These are phyloP conservation scores for Tolypocladium guangdongense DNA, from an alignment of 2,329 filamentous ascomycete species.

Conservation along the genomic window DNA sequence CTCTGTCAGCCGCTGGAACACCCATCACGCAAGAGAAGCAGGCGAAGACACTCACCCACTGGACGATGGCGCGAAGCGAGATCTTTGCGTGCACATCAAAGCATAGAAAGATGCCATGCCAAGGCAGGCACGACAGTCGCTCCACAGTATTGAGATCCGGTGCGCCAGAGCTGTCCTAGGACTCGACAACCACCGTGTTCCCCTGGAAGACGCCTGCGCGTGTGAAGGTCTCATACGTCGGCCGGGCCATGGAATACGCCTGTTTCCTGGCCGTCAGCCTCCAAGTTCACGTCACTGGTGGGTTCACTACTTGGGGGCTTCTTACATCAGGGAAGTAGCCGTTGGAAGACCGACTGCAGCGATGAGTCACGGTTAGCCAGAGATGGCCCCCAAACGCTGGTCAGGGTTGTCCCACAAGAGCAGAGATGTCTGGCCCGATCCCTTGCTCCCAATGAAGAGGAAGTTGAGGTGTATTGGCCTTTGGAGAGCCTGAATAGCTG, in stretches of 20 bases:
- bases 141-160: constrained; percentile 24
- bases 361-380: not conserved
- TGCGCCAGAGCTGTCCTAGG: constrained; percentile 30
- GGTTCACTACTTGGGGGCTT: not conserved
- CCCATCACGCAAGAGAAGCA: not conserved
- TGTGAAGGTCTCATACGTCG: constrained; percentile 24
- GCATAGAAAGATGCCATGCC: constrained; percentile 27
- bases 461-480: constrained; percentile 20
- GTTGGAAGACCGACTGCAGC: constrained; percentile 23
- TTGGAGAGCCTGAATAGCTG: not conserved
- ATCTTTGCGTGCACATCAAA: constrained; percentile 25
- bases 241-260: constrained; percentile 17
- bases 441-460: constrained; percentile 23
- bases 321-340: constrained; percentile 27
- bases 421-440: constrained; percentile 25
- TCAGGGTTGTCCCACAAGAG: constrained; percentile 19
- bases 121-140: constrained; percentile 22
- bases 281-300: not conserved
- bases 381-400: not conserved
- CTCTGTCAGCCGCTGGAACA: not conserved
- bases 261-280: constrained; percentile 13
- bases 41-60: constrained; percentile 18
- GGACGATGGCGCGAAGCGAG: constrained; percentile 21
- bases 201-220: constrained; percentile 13
- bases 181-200: constrained; percentile 18